Conservation (phyloP, 2,329 filamentous ascomycete genomes). For the Rhytidhysteron rufulum region DNA sequence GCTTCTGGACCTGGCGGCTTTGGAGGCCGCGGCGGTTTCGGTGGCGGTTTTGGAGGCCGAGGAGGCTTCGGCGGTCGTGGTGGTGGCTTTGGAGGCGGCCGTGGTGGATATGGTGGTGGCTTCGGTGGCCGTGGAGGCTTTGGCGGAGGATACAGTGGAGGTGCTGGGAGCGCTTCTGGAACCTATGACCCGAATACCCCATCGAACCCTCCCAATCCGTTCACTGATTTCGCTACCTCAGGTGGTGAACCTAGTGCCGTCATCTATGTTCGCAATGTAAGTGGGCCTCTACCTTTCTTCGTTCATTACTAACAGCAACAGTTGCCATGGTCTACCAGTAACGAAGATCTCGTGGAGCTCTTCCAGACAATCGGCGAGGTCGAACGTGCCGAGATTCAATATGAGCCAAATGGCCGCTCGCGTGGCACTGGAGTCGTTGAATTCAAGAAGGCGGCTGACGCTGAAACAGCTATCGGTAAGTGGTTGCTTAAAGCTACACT, state of each 20-base stretch:
- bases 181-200: constrained; percentile 46
- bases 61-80: constrained; percentile 53
- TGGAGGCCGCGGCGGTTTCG: constrained; percentile 38
- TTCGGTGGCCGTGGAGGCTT: constrained; percentile 40
- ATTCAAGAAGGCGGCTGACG: constrained; percentile 77
- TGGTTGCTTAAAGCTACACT: constrained; percentile 5
- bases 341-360: constrained; percentile 92
- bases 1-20: constrained; percentile 47
- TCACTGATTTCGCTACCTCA: constrained; percentile 87
- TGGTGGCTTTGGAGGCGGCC: constrained; percentile 46
- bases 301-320: constrained; percentile 40
- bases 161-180: constrained; percentile 23
- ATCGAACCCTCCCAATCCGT: constrained; percentile 71
- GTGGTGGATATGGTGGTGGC: constrained; percentile 49
- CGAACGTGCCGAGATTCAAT: constrained; percentile 98
- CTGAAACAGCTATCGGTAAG: constrained; percentile 81
- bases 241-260: constrained; percentile 77
- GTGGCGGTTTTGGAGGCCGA: constrained; percentile 55
- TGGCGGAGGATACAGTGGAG: constrained; percentile 29
- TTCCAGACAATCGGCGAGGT: constrained; percentile 98
- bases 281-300: constrained; percentile 36
- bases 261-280: constrained; percentile 96
- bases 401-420: constrained; percentile 93
- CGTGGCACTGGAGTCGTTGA: constrained; percentile 95
- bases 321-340: constrained; percentile 98